A percentile compares a stretch with the other conserved stretches of the same genome.
Conservation (phyloP, 2,329 filamentous ascomycete species). For the Pyricularia sp. region DNA sequence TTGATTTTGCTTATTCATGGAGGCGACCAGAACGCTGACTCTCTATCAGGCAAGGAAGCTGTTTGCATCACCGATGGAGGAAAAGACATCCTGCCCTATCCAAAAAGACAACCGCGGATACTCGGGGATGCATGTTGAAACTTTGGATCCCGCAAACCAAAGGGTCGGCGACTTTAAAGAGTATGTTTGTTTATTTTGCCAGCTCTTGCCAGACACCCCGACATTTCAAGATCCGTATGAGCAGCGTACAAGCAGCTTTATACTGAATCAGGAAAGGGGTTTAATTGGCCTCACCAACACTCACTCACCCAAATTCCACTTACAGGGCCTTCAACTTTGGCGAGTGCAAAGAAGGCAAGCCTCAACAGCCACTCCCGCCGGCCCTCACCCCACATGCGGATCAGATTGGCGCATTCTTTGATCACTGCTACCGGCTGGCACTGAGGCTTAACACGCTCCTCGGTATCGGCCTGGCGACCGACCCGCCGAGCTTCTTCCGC, state of each 20-base stretch:
- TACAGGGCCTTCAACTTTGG: conserved; percentile 87
- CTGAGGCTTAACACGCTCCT: conserved; percentile 66
- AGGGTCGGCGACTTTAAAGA: conserved; percentile 39
- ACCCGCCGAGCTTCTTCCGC: conserved; percentile 44
- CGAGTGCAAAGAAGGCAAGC: conserved; percentile 58
- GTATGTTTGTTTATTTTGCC: background rate
- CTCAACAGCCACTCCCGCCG: conserved; percentile 67
- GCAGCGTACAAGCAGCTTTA: no score
- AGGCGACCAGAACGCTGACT: conserved; percentile 8
- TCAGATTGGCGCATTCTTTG: conserved; percentile 57
- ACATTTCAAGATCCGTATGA: background rate
- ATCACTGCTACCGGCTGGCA: conserved; percentile 64
- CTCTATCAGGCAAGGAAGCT: conserved; percentile 53
- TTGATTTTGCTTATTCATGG: background rate
- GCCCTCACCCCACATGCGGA: conserved; percentile 50
- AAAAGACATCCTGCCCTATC: conserved; percentile 70
- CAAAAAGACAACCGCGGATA: conserved; percentile 78
- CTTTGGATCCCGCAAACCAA: conserved; percentile 75
- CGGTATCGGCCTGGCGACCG: conserved; percentile 59
- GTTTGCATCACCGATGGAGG: conserved; percentile 59
- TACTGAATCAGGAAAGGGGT: background rate
- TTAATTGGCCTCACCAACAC: background rate
- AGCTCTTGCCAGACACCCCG: background rate
- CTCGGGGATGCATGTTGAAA: conserved; percentile 81
- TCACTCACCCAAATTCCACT: conserved; percentile 1